phyloP scores from a whole-genome alignment of 352 stramenopile species.

The Aphanomyces invadans region DNA sequence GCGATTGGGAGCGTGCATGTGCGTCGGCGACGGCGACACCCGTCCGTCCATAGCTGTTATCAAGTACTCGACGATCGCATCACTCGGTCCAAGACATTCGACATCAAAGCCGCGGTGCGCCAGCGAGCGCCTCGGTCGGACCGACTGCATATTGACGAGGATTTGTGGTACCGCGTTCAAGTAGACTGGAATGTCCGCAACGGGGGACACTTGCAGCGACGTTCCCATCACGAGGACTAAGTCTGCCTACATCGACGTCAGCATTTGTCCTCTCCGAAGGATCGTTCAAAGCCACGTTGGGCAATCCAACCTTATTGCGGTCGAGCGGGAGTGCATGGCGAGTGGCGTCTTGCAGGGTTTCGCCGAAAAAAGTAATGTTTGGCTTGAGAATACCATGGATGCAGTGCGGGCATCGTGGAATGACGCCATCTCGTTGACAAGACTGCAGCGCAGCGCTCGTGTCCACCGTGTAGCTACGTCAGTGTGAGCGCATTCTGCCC shows the following conservation, averaged over 20 bases:
- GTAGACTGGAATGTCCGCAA: slow-evolving; percentile 87
- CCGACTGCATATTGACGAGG: slow-evolving; percentile 85
- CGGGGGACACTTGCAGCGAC: slow-evolving; percentile 93
- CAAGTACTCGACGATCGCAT: slow-evolving; percentile 64
- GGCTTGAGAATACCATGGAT: slow-evolving; percentile 90
- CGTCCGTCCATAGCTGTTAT: slow-evolving; percentile 33
- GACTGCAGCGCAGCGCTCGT: slow-evolving; percentile 43
- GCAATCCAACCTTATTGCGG: slow-evolving; percentile 7
- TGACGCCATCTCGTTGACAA: slow-evolving; percentile 66
- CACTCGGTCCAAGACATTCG: slow-evolving; percentile 71
- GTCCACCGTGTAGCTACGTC: slow-evolving; percentile 34
- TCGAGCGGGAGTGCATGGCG: slow-evolving; percentile 67
- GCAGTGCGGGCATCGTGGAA: slow-evolving; percentile 75
- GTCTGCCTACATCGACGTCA: slow-evolving; percentile 76
- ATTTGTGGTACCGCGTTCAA: slow-evolving; percentile 79
- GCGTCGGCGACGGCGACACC: background rate
- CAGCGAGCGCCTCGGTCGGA: slow-evolving; percentile 40
- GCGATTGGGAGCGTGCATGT: slow-evolving; percentile 24
- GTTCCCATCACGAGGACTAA: slow-evolving; percentile 97
- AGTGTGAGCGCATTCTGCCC: no score
- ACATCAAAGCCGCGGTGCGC: slow-evolving; percentile 66
- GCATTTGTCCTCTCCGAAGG: slow-evolving; percentile 51
- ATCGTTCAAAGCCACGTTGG: background rate
- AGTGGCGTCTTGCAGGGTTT: slow-evolving; percentile 87
- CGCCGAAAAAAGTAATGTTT: slow-evolving; percentile 97